Percentiles rank a stretch among this genome's conserved stretches.
These are phyloP conservation scores for Raphanus raphanistrum DNA, from an alignment of 345 rosid genomes.

Conservation along the genomic window DNA sequence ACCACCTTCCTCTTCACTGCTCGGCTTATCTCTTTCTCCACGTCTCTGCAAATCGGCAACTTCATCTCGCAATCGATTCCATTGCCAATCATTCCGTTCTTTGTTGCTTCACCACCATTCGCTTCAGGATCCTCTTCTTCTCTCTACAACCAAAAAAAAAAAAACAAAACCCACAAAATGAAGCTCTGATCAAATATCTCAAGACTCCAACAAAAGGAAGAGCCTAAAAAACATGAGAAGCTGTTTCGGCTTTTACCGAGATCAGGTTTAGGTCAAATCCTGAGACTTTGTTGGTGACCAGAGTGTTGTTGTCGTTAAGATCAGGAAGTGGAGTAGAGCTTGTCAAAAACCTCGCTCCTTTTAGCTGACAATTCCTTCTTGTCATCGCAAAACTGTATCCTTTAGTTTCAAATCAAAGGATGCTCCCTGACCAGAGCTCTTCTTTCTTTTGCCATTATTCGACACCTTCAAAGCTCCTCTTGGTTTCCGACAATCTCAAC, in stretches of 20 bases:
- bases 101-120: slow-evolving; percentile 41
- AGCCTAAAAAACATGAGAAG: background rate
- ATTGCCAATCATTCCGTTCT: slow-evolving; percentile 39
- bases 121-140: slow-evolving; percentile 70
- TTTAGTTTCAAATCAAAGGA: slow-evolving; percentile 20
- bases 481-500: slow-evolving; percentile 19
- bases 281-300: slow-evolving; percentile 37
- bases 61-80: slow-evolving; percentile 51
- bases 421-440: slow-evolving; percentile 19
- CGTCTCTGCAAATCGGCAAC: slow-evolving; percentile 56
- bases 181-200: background rate
- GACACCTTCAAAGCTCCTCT: slow-evolving; percentile 28
- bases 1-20: slow-evolving; percentile 79
- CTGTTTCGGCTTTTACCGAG: slow-evolving; percentile 50
- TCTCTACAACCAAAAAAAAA: slow-evolving; percentile 43
- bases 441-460: slow-evolving; percentile 28
- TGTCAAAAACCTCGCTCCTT: slow-evolving; percentile 15
- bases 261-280: slow-evolving; percentile 83
- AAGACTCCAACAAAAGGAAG: background rate
- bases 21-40: slow-evolving; percentile 52
- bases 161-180: slow-evolving; percentile 3
- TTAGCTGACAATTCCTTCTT: too few species aligned
- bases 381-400: slow-evolving; percentile 5
- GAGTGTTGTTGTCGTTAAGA: slow-evolving; percentile 42
- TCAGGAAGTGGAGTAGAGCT: slow-evolving; percentile 35